Percentiles rank a stretch among this genome's conserved stretches.
These are phyloP conservation scores for Claviceps sp. DNA, from an alignment of 2,329 filamentous ascomycete species.

Conservation along the genomic window DNA sequence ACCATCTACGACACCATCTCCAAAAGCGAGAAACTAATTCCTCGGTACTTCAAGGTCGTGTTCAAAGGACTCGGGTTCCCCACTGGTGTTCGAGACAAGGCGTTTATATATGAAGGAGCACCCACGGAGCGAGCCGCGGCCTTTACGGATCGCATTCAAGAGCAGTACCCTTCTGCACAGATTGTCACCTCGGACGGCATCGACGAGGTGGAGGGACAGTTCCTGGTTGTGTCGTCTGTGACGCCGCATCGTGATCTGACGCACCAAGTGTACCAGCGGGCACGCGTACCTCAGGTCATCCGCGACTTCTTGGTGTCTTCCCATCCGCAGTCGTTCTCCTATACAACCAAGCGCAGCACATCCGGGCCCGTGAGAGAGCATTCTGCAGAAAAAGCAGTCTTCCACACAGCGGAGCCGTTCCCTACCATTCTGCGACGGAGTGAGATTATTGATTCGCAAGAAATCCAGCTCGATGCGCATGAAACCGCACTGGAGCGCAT, in stretches of 20 bases:
- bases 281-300: conserved; percentile 69
- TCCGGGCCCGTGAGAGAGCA: conserved; percentile 58
- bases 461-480: conserved; percentile 55
- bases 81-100: conserved; percentile 66
- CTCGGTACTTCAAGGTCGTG: conserved; percentile 82
- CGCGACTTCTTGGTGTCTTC: conserved; percentile 77
- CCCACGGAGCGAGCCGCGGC: conserved; percentile 62
- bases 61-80: conserved; percentile 89
- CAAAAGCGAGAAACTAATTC: conserved; percentile 63
- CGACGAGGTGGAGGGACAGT: conserved; percentile 83
- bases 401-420: conserved; percentile 73
- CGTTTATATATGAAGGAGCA: conserved; percentile 80
- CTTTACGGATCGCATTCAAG: conserved; percentile 86
- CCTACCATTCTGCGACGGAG: conserved; percentile 82
- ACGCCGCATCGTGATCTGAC: conserved; percentile 68
- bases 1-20: conserved; percentile 81
- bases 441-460: conserved; percentile 61
- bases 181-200: conserved; percentile 56
- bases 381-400: conserved; percentile 71
- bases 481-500: conserved; percentile 88
- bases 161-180: conserved; percentile 75
- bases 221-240: conserved; percentile 68
- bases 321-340: conserved; percentile 64
- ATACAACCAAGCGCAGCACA: conserved; percentile 58
- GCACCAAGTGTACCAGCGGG: conserved; percentile 77